A percentile compares a stretch with the other conserved stretches of the same genome.
Conservation (phyloP, 306 rosid species). For the Cicer bijugum region DNA sequence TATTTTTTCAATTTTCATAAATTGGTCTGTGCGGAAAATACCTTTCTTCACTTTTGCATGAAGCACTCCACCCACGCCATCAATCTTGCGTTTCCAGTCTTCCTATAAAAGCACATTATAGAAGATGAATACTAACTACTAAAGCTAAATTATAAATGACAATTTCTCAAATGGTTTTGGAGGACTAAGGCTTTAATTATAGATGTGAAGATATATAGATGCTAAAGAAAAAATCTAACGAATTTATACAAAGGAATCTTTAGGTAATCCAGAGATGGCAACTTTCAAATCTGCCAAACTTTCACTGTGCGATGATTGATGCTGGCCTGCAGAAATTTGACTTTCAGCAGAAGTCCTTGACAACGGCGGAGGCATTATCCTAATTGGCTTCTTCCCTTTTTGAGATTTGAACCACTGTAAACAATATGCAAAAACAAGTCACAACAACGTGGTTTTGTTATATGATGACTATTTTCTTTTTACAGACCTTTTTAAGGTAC, state of each 20-base stretch:
- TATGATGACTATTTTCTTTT: not conserved
- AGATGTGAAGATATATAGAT: slow-evolving; percentile 1
- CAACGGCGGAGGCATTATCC: slow-evolving; percentile 66
- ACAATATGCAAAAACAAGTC: slow-evolving; percentile 42
- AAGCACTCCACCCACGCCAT: slow-evolving; percentile 64
- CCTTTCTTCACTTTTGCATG: slow-evolving; percentile 92
- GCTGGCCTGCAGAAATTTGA: slow-evolving; percentile 52
- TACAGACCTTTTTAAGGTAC: slow-evolving; percentile 72
- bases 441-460: slow-evolving; percentile 35
- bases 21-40: slow-evolving; percentile 43
- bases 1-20: slow-evolving; percentile 4
- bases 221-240: slow-evolving; percentile 31
- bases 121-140: slow-evolving; percentile 42
- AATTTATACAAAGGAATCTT: slow-evolving; percentile 64
- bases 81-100: slow-evolving; percentile 74
- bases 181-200: not conserved
- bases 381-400: slow-evolving; percentile 69
- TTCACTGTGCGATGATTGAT: slow-evolving; percentile 60
- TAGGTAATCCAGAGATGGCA: slow-evolving; percentile 66
- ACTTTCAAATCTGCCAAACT: slow-evolving; percentile 75
- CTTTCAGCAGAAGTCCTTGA: slow-evolving; percentile 55
- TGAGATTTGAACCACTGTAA: slow-evolving; percentile 95
- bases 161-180: slow-evolving; percentile 23
- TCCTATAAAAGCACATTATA: slow-evolving; percentile 59
- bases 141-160: slow-evolving; percentile 36